These are phyloP conservation scores for Coemansia sp. DNA, from an alignment of 192 early-diverging fungal species.

Conservation along the genomic window DNA sequence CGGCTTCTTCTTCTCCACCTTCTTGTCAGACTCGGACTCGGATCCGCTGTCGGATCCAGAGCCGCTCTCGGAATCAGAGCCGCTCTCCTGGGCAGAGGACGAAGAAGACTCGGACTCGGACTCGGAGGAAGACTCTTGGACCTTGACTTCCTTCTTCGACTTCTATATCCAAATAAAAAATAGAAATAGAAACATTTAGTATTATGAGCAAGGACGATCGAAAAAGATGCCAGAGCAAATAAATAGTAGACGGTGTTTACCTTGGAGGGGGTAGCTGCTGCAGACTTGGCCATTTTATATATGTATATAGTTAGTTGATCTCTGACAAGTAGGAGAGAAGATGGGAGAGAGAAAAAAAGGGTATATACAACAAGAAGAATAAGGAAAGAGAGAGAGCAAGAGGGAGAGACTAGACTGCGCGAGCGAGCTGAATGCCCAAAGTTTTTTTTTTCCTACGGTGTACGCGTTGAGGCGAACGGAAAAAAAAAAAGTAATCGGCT, in stretches of 20 bases:
- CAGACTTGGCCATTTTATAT: constrained; percentile 31
- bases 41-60: constrained; percentile 35
- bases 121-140: constrained; percentile 25
- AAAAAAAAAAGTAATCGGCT: no score
- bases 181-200: background rate
- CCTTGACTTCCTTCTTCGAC: constrained; percentile 4
- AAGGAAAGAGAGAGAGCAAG: background rate
- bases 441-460: background rate
- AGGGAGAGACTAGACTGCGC: background rate
- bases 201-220: no score
- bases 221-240: no score
- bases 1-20: constrained; percentile 22
- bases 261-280: constrained; percentile 12
- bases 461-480: no score
- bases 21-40: constrained; percentile 50
- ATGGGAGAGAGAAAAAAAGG: background rate
- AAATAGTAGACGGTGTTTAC: no score
- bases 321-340: no score
- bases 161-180: background rate
- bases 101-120: constrained; percentile 27
- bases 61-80: constrained; percentile 10
- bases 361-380: constrained; percentile 16
- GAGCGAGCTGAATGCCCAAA: no score
- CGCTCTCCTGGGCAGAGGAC: background rate
- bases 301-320: constrained; percentile 7